phyloP scores from a whole-genome alignment of 495 filamentous ascomycete species.

The Annulohypoxylon maeteangense region DNA sequence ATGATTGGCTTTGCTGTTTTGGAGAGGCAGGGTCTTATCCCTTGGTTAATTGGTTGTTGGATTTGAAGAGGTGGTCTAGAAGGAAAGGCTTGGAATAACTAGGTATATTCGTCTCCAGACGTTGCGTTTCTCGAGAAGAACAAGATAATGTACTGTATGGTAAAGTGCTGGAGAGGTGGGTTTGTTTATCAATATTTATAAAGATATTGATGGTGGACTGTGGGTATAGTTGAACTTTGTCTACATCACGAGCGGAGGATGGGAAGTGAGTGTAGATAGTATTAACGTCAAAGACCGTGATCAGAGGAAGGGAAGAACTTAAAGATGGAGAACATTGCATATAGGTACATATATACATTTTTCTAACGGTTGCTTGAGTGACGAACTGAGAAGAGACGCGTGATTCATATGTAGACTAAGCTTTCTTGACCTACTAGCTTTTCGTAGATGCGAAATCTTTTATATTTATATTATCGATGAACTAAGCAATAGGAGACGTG shows the following conservation, averaged over 20 bases:
- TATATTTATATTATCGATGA: not conserved
- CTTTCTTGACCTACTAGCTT: not conserved
- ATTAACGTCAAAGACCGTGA: not conserved
- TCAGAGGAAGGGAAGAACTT: not conserved
- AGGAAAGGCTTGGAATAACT: not conserved
- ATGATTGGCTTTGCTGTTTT: too few relatives aligned
- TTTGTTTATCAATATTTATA: too few relatives aligned
- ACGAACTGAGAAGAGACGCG: not conserved
- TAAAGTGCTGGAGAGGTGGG: not conserved
- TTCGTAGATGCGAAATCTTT: not conserved
- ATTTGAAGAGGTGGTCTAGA: too few relatives aligned
- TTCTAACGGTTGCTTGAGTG: not conserved
- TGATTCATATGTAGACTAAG: not conserved
- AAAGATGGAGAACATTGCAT: not conserved
- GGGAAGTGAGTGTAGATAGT: not conserved
- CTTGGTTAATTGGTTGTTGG: too few relatives aligned
- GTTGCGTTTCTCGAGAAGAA: not conserved
- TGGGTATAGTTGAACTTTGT: not conserved
- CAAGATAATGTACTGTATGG: too few relatives aligned
- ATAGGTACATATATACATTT: not conserved
- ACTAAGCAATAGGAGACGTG: not conserved
- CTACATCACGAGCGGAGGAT: not conserved
- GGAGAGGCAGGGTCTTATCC: too few relatives aligned
- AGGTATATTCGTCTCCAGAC: not conserved
- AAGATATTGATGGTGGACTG: too few relatives aligned